Base-by-base conservation (phyloP, 306 rosid genomes). In the Cucumis cinereus region DNA sequence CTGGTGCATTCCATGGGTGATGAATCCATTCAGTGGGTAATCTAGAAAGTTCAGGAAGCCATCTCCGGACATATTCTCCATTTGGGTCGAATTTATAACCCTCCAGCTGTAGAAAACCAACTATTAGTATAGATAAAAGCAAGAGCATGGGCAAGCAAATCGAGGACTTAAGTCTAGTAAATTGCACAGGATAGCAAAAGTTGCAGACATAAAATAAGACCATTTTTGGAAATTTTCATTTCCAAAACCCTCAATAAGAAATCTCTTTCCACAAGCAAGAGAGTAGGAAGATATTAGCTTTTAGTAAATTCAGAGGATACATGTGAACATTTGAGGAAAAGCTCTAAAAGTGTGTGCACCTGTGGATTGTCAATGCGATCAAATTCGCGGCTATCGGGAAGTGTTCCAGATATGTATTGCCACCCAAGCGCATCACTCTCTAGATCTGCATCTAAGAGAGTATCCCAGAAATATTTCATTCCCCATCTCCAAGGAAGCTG, bases 401-500 rank as follows among this genome's bases (percentile, higher is more conserved):
- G 81, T 71, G 93, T 82, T 19, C 98, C 98, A 33, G 98, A 85
- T 75, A 93, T 93, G 81, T 93, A 91, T 77, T 93, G 98, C 98
- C 98, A 93, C 79, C 98, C 98, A 82, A 93, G 96, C 69, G 96
- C 90, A 81, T 93, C 98, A 57, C 97, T 89, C 80, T 93, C 98
- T 16, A 93, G 98, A 80, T 93, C 97, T 0, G 98, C 98, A 85
- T 93, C 98, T 82, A 93, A 78, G 68, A 93, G 96, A n/a, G 98
- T 93, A 73, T 93, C 98, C 98, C 98, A 93, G 82, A 93, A 93
- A 74, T 93, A 93, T 82, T 93, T 93, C 98, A 93, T 93, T 66
- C 98, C 98, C 98, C 98, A 93, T 84, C 93, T 88, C 98, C 98
- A 93, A 4, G 98, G 98, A 81, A 93, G 97, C 83, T 89, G 98